A percentile compares a stretch with the other conserved stretches of the same genome.
These are phyloP conservation scores for Alternaria longipes DNA, from an alignment of 2,329 filamentous ascomycete genomes.

Conservation along the genomic window DNA sequence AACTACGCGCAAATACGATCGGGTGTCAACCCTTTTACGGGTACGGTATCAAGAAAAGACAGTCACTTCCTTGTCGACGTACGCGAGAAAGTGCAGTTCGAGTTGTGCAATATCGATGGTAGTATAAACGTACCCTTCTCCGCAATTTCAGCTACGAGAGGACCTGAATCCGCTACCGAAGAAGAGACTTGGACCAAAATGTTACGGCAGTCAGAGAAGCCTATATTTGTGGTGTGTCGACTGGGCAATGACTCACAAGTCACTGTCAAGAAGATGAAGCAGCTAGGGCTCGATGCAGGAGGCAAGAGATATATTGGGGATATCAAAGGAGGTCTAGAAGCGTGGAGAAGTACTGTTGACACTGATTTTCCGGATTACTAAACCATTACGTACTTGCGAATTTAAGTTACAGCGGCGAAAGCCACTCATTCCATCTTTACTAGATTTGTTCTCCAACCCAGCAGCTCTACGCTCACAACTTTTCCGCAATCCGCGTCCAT, in stretches of 20 bases:
- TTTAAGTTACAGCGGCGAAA: neutral
- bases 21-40: conserved; percentile 47
- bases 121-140: conserved; percentile 80
- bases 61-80: conserved; percentile 79
- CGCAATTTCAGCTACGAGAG: conserved; percentile 51
- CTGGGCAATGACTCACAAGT: conserved; percentile 82
- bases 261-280: conserved; percentile 71
- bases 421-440: conserved; percentile 11
- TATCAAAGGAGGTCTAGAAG: conserved; percentile 74
- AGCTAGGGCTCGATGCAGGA: conserved; percentile 63
- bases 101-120: conserved; percentile 77
- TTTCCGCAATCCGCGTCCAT: conserved; percentile 7
- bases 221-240: conserved; percentile 77
- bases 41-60: conserved; percentile 38
- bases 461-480: conserved; percentile 21
- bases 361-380: conserved; percentile 65
- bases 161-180: conserved; percentile 5
- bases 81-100: conserved; percentile 83
- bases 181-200: conserved; percentile 41
- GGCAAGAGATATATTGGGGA: conserved; percentile 72
- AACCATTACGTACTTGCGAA: neutral
- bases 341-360: conserved; percentile 77
- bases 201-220: conserved; percentile 49
- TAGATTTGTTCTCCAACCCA: conserved; percentile 26
- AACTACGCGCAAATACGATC: conserved; percentile 63